phyloP scores from a whole-genome alignment of 2,329 filamentous ascomycete genomes.

The Volutella citrinella region DNA sequence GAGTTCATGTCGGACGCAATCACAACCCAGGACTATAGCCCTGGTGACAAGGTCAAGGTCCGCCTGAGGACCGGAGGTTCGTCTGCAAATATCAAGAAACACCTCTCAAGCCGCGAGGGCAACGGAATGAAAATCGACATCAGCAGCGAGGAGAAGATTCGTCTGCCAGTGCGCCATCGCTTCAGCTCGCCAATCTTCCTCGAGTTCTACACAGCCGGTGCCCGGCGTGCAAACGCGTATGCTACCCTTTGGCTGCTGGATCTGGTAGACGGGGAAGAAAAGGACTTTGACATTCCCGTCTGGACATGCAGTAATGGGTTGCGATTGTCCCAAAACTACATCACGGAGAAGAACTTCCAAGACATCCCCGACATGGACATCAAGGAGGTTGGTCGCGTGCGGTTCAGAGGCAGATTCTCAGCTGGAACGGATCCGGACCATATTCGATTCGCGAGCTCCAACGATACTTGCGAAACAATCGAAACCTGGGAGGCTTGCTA shows the following conservation, averaged over 20 bases:
- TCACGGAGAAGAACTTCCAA: conserved; percentile 73
- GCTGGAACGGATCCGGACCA: conserved; percentile 88
- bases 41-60: conserved; percentile 68
- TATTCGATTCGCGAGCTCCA: conserved; percentile 77
- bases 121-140: conserved; percentile 50
- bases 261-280: conserved; percentile 74
- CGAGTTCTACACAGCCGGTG: conserved; percentile 71
- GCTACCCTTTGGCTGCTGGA: conserved; percentile 84
- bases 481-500: conserved; percentile 93
- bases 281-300: conserved; percentile 81
- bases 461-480: conserved; percentile 86
- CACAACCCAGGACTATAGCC: conserved; percentile 59
- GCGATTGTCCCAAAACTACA: conserved; percentile 86
- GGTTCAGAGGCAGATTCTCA: conserved; percentile 80
- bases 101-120: conserved; percentile 59
- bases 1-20: conserved; percentile 76
- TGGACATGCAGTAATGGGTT: conserved; percentile 76
- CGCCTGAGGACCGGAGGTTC: conserved; percentile 82
- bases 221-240: conserved; percentile 70
- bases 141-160: conserved; percentile 47
- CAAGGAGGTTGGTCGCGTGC: conserved; percentile 75
- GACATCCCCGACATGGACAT: conserved; percentile 72
- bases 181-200: conserved; percentile 89
- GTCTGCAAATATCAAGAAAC: conserved; percentile 64
- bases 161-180: conserved; percentile 83